Evolutionary conservation across 192 early-diverging fungal genomes (phyloP).

Genomic region (Phycomyces nitens): DNA sequence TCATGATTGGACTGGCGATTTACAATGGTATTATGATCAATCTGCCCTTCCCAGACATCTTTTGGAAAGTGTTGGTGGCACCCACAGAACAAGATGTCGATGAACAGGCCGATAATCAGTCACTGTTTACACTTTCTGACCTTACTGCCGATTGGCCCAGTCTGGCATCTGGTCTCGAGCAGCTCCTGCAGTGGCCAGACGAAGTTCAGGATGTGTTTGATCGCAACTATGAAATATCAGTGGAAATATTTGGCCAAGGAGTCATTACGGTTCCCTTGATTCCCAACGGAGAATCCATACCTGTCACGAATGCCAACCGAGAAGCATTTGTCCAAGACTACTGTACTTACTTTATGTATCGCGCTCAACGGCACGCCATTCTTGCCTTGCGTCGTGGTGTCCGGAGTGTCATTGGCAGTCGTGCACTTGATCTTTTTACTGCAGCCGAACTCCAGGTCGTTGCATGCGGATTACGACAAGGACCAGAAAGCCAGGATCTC

Average conservation of each 20-base stretch:
- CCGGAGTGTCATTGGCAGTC: constrained; percentile 48
- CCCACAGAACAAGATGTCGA: constrained; percentile 11
- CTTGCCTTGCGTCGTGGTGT: constrained; percentile 78
- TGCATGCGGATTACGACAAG: constrained; percentile 56
- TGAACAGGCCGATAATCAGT: not conserved
- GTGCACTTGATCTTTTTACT: constrained; percentile 16
- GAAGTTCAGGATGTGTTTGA: constrained; percentile 78
- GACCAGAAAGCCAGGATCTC: constrained; percentile 35
- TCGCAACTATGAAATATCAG: constrained; percentile 79
- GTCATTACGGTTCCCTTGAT: constrained; percentile 57
- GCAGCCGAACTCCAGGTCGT: constrained; percentile 73
- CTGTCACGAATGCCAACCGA: constrained; percentile 78
- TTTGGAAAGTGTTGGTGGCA: constrained; percentile 57
- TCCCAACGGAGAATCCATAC: constrained; percentile 50
- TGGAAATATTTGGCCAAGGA: constrained; percentile 51
- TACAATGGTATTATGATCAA: constrained; percentile 83
- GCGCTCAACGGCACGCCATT: constrained; percentile 44
- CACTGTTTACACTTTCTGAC: constrained; percentile 16
- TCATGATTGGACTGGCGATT: constrained; percentile 86
- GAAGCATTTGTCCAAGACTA: constrained; percentile 70
- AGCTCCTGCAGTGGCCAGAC: constrained; percentile 70
- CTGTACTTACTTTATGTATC: constrained; percentile 60
- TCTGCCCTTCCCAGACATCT: constrained; percentile 65
- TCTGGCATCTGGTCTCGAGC: constrained; percentile 71
- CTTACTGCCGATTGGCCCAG: constrained; percentile 27